Conservation (phyloP, 257 asterid genomes). For the Anisodus acutangulus region DNA sequence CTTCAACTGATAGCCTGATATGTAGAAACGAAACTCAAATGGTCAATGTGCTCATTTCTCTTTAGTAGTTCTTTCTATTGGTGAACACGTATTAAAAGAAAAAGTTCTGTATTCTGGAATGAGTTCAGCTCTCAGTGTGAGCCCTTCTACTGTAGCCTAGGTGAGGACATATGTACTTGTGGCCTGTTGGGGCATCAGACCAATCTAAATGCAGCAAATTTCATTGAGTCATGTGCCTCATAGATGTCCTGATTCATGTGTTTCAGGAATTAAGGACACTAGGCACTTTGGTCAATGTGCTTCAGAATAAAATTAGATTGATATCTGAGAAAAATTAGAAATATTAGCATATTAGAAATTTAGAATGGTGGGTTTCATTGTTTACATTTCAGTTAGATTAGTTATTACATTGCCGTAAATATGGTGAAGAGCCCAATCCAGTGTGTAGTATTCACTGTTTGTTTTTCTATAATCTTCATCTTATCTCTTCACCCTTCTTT, state of each 20-base stretch:
- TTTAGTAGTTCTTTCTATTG: neutral
- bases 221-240: neutral
- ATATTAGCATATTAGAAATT: neutral
- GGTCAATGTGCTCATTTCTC: neutral
- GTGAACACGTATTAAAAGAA: neutral
- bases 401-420: constrained; percentile 6
- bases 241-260: neutral
- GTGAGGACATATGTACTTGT: neutral
- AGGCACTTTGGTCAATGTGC: neutral
- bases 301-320: neutral
- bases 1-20: neutral
- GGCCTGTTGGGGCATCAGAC: neutral
- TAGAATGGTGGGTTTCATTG: neutral
- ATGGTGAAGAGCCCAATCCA: constrained; percentile 14
- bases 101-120: neutral
- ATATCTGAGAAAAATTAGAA: neutral
- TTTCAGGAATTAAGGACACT: neutral
- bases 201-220: neutral
- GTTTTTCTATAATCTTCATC: constrained; percentile 41
- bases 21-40: neutral
- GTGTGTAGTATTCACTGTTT: constrained; percentile 1
- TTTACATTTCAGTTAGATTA: neutral
- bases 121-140: neutral
- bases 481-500: constrained; percentile 47
- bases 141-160: neutral